Percentiles rank a stretch among this genome's conserved stretches.
Conservation (phyloP, 768 basidiomycete genomes). For the Podaxis pistillaris region DNA sequence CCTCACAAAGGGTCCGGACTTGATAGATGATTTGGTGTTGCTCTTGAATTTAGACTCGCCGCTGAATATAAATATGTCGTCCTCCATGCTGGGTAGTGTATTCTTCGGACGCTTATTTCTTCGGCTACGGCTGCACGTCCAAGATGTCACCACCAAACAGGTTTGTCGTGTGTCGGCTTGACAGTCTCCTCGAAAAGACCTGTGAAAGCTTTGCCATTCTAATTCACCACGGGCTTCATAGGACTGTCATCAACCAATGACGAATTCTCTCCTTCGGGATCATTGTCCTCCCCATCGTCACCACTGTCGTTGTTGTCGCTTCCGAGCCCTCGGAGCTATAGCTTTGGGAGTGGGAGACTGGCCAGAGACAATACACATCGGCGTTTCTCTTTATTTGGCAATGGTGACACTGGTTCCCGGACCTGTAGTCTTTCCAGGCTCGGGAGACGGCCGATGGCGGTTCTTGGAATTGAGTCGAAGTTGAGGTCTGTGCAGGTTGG, state of each 20-base stretch:
- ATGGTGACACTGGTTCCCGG: slow-evolving; percentile 77
- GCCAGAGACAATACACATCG: slow-evolving; percentile 49
- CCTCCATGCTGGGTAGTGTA: slow-evolving; percentile 4
- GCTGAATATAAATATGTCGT: slow-evolving; percentile 1
- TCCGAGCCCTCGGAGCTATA: slow-evolving; percentile 23
- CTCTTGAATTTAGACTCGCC: neutral
- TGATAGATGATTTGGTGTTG: neutral
- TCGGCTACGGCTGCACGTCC: neutral
- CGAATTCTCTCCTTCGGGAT: slow-evolving; percentile 29
- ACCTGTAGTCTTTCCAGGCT: slow-evolving; percentile 80
- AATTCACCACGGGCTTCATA: slow-evolving; percentile 51
- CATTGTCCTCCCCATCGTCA: slow-evolving; percentile 36
- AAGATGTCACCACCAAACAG: slow-evolving; percentile 13
- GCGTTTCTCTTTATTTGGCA: slow-evolving; percentile 78
- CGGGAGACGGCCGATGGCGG: slow-evolving; percentile 52
- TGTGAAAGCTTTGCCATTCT: slow-evolving; percentile 59
- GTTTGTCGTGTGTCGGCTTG: slow-evolving; percentile 6
- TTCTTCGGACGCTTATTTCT: neutral
- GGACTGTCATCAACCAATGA: slow-evolving; percentile 74
- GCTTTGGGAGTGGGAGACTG: slow-evolving; percentile 35
- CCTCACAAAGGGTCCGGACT: neutral
- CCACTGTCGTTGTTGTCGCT: slow-evolving; percentile 26
- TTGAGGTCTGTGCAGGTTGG: slow-evolving; percentile 19
- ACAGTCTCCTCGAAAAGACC: slow-evolving; percentile 57
- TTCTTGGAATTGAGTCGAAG: slow-evolving; percentile 18